Conservation (phyloP, 495 filamentous ascomycete species). For the Lentithecium fluviatile region DNA sequence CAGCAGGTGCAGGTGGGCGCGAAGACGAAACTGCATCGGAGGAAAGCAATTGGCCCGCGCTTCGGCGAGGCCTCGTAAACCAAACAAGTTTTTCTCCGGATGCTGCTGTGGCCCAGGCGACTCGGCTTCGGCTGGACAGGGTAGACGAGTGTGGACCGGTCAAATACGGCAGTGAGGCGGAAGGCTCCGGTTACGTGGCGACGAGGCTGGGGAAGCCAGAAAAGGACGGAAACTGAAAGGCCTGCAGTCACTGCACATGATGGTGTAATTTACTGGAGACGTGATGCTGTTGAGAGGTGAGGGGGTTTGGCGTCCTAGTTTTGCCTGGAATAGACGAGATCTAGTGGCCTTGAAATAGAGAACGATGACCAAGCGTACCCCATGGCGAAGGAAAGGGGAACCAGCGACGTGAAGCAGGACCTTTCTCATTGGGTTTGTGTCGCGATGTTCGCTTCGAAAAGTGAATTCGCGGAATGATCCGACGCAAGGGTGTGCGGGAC, state of each 20-base stretch:
- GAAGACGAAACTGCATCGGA: not conserved
- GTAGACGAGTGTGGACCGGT: not conserved
- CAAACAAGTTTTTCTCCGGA: constrained; percentile 10
- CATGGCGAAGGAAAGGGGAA: not conserved
- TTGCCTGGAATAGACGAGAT: constrained; percentile 15
- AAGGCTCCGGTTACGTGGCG: constrained; percentile 8
- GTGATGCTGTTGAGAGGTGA: not conserved
- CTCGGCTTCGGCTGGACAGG: constrained; percentile 11
- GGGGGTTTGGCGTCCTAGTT: not conserved
- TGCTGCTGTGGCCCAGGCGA: constrained; percentile 14
- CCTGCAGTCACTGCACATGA: not conserved
- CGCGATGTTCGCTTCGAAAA: constrained; percentile 11
- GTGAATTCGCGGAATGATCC: constrained; percentile 22
- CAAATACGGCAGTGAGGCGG: constrained; percentile 11
- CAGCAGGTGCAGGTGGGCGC: not conserved
- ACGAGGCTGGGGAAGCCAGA: constrained; percentile 22
- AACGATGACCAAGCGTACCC: constrained; percentile 7
- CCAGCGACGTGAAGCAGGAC: no score
- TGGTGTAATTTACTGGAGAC: not conserved
- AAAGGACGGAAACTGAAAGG: not conserved
- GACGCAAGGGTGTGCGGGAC: constrained; percentile 30
- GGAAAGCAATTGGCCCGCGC: constrained; percentile 13
- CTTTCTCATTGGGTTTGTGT: not conserved
- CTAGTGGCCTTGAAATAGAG: constrained; percentile 19
- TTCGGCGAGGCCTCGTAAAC: constrained; percentile 16